These are phyloP conservation scores for Penicillium sp. DNA, from an alignment of 2,329 filamentous ascomycete genomes.

Conservation along the genomic window DNA sequence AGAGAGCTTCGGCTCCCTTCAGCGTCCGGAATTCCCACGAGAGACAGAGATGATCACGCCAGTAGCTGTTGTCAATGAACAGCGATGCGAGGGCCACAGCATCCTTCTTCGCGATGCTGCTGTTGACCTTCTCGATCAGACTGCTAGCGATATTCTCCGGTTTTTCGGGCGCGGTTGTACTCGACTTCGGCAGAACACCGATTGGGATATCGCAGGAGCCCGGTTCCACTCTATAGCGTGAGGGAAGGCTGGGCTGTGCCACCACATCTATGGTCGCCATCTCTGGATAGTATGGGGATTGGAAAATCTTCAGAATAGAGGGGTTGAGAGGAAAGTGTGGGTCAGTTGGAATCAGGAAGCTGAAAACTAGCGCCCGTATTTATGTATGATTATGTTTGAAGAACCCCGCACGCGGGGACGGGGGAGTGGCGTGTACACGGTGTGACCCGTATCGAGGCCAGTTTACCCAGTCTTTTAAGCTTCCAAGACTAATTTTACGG, in stretches of 20 bases:
- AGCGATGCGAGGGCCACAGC: conserved; percentile 39
- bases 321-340: neutral
- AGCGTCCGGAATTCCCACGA: conserved; percentile 59
- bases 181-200: conserved; percentile 44
- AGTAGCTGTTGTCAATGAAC: conserved; percentile 56
- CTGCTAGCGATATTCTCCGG: conserved; percentile 38
- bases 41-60: conserved; percentile 60
- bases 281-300: neutral
- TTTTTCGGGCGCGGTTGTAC: conserved; percentile 35
- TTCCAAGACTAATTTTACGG: no score
- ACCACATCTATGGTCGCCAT: conserved; percentile 11
- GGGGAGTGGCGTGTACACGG: no score
- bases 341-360: neutral
- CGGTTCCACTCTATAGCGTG: conserved; percentile 48
- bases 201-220: conserved; percentile 58
- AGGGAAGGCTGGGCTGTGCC: conserved; percentile 23
- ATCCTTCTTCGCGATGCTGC: conserved; percentile 36
- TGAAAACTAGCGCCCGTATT: neutral
- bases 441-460: no score
- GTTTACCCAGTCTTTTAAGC: no score
- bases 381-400: neutral
- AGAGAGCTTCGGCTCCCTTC: conserved; percentile 48
- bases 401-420: neutral
- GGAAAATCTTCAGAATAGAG: neutral
- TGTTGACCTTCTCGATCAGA: conserved; percentile 43